A percentile compares a stretch with the other conserved stretches of the same genome.
These are phyloP conservation scores for Omphalotus olearius DNA, from an alignment of 1,284 basidiomycete genomes.

Conservation along the genomic window DNA sequence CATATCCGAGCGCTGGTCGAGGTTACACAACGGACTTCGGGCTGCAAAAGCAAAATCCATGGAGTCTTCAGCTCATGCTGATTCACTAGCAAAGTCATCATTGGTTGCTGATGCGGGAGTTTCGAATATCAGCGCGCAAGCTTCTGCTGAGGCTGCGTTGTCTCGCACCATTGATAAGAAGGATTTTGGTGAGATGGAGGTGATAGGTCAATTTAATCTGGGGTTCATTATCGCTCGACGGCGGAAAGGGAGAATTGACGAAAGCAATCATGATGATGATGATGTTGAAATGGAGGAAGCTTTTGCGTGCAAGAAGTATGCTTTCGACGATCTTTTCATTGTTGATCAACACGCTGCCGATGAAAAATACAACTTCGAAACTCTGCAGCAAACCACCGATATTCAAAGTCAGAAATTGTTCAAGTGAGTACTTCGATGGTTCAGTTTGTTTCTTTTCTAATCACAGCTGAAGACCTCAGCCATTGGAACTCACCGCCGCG, in stretches of 20 bases:
- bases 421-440: conserved; percentile 42
- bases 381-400: conserved; percentile 80
- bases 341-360: conserved; percentile 89
- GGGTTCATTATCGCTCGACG: conserved; percentile 91
- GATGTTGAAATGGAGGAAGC: conserved; percentile 6
- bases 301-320: neutral
- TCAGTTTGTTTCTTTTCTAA: conserved; percentile 2
- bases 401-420: conserved; percentile 88
- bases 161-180: conserved; percentile 84
- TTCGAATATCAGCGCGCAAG: conserved; percentile 31
- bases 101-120: conserved; percentile 53
- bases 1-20: conserved; percentile 35
- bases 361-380: conserved; percentile 99
- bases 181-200: conserved; percentile 84
- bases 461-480: conserved; percentile 56
- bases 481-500: conserved; percentile 82
- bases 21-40: conserved; percentile 10
- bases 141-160: conserved; percentile 64
- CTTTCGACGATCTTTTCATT: conserved; percentile 87
- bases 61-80: too few species aligned
- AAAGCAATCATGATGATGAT: conserved; percentile 13
- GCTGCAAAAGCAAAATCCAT: neutral
- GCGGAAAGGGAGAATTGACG: conserved; percentile 24
- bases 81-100: neutral
- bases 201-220: conserved; percentile 94